These are phyloP conservation scores for Cryphonectria carpinicola DNA, from an alignment of 2,329 filamentous ascomycete species.

Conservation along the genomic window DNA sequence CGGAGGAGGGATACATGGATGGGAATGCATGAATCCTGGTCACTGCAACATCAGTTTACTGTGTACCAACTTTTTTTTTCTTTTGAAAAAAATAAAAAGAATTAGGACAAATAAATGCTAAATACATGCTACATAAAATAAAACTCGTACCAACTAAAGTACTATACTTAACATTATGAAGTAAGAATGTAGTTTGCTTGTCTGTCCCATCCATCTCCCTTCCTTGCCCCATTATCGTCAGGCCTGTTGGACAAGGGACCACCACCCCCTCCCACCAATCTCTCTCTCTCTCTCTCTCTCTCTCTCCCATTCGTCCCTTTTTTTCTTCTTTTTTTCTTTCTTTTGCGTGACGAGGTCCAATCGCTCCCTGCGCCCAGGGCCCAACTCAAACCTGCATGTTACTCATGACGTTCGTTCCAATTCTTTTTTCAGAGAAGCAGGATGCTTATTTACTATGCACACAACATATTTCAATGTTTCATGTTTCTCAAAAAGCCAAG, in stretches of 20 bases:
- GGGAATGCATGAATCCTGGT: background rate
- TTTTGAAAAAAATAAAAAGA: background rate
- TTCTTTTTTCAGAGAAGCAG: background rate
- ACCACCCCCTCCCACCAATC: no score
- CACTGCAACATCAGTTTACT: no score
- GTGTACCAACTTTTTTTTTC: no score
- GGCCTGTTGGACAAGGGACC: background rate
- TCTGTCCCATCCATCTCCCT: no score
- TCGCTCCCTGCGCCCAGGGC: background rate
- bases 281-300: no score
- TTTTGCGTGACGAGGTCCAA: background rate
- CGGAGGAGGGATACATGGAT: background rate
- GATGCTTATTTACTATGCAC: background rate
- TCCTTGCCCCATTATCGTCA: background rate
- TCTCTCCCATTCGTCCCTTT: background rate
- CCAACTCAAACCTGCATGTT: slow-evolving; percentile 2
- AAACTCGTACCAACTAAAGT: background rate
- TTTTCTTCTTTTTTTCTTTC: no score
- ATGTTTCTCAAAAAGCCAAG: background rate
- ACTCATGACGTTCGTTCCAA: background rate
- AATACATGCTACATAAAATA: background rate
- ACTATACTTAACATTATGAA: background rate
- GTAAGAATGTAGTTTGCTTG: background rate
- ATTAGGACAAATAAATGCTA: background rate
- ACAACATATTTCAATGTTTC: background rate